Percentiles rank a stretch among this genome's conserved stretches.
phyloP scores from a whole-genome alignment of 1,284 basidiomycete genomes.

The Microbotryum violaceum region DNA sequence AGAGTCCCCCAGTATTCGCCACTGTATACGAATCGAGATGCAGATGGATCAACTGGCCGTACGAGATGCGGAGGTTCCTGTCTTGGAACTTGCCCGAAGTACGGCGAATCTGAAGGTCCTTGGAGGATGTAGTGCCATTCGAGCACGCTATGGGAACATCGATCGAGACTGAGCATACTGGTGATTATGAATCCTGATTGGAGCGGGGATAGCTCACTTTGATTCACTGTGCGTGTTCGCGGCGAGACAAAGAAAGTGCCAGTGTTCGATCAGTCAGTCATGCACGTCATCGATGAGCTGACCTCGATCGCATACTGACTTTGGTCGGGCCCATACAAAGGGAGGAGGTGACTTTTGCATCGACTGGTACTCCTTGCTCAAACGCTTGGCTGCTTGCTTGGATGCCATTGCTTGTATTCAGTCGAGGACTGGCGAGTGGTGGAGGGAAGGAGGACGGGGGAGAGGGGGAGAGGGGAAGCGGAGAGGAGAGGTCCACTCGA shows the following conservation, averaged over 20 bases:
- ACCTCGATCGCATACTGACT: not conserved
- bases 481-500: too few species aligned
- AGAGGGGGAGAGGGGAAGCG: too few species aligned
- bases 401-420: conserved; percentile 1
- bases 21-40: conserved; percentile 17
- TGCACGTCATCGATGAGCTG: not conserved
- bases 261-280: not conserved
- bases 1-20: conserved; percentile 37
- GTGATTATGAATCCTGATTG: too few species aligned
- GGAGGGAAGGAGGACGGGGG: too few species aligned
- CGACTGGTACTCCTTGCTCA: conserved; percentile 29
- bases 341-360: conserved; percentile 32
- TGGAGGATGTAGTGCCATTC: conserved; percentile 36
- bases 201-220: conserved; percentile 17
- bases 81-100: not conserved
- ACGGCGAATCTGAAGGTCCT: conserved; percentile 15
- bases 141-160: not conserved
- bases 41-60: not conserved
- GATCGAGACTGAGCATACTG: too few species aligned
- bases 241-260: not conserved
- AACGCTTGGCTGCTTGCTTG: conserved; percentile 17
- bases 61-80: too few species aligned
- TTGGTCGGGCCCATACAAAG: conserved; percentile 33
- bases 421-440: too few species aligned
- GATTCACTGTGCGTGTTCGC: conserved; percentile 9